Evolutionary conservation across 306 rosid species (phyloP), one percentile per base, ranked within the genome.

Genomic region (Malus sylvestris): DNA sequence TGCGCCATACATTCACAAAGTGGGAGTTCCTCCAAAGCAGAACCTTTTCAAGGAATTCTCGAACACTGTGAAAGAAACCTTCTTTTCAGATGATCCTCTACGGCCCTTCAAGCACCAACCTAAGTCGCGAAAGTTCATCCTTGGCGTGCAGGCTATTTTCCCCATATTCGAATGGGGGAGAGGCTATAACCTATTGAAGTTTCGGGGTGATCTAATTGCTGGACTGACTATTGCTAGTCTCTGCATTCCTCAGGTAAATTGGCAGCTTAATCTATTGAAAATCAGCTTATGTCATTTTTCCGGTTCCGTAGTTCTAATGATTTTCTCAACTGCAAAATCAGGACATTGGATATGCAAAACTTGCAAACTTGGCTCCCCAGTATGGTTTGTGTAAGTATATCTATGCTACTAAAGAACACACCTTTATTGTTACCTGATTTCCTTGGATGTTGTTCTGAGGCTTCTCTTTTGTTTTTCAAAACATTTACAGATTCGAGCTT

Each of bases 171-270:
- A 80, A 11, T 95, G 97, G 98, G 89, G 88, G 4, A 90, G 93
- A 82, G 65, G 27, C 32, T 95, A 95, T 83, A 89, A 85, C 76
- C 81, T 90, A 57, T 68, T 76, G 8, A 92, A 95, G 49, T 87
- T 95, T 73, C 81, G 96, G 57, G 98, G 97, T 30, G 98, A 95
- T 79, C 5, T 92, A 23, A 83, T 95, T 65, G 76, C 98, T 73
- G 97, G 98, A 66, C 88, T 95, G 66, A 95, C 98, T 57, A 95
- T 95, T 86, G 98, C 98, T 68, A 95, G 98, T 81, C 92, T 95
- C 77, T 92, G 97, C 88, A 92, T 95, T 76, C 98, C 98, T 84
- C 97, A 94, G 97, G 98, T 90, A 80, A 76, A 38, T 73, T 80
- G 58, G 25, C 82, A 68, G 78, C 69, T 35, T 73, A 65, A 51